These are phyloP conservation scores for Plectosphaerella plurivora DNA, from an alignment of 2,329 filamentous ascomycete genomes.

Conservation along the genomic window DNA sequence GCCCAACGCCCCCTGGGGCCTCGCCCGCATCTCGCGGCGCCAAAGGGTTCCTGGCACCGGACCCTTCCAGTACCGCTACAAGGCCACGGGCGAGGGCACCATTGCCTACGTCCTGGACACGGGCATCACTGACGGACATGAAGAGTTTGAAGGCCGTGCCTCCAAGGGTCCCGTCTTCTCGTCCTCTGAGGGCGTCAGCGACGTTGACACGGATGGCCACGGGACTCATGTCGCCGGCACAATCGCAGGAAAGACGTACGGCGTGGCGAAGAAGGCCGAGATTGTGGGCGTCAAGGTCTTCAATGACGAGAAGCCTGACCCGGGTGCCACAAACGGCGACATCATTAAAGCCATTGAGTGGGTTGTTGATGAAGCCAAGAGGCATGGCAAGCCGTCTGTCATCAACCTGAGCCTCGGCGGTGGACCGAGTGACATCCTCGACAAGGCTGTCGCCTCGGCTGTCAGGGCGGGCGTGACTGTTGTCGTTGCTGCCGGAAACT, in stretches of 20 bases:
- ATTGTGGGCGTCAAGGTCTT: constrained; percentile 41
- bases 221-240: constrained; percentile 42
- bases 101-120: constrained; percentile 19
- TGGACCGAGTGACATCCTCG: constrained; percentile 24
- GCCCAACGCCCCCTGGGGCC: constrained; percentile 18
- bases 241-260: constrained; percentile 35
- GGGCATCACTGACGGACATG: constrained; percentile 16
- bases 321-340: constrained; percentile 7
- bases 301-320: constrained; percentile 15
- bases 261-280: constrained; percentile 36
- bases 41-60: neutral
- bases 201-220: constrained; percentile 30
- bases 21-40: constrained; percentile 13
- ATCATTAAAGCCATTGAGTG: constrained; percentile 5
- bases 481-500: constrained; percentile 43
- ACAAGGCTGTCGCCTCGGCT: constrained; percentile 34
- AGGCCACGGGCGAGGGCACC: constrained; percentile 14
- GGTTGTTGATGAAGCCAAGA: constrained; percentile 8
- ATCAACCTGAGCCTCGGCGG: constrained; percentile 43
- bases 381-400: constrained; percentile 22
- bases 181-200: constrained; percentile 20
- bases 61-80: constrained; percentile 14
- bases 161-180: constrained; percentile 25
- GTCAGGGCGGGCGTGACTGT: constrained; percentile 35
- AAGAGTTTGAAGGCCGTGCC: constrained; percentile 38